Evolutionary conservation across 2,329 filamentous ascomycete genomes (phyloP), one percentile per base, ranked within the genome.

Genomic region (Leptographium wingfieldii): DNA sequence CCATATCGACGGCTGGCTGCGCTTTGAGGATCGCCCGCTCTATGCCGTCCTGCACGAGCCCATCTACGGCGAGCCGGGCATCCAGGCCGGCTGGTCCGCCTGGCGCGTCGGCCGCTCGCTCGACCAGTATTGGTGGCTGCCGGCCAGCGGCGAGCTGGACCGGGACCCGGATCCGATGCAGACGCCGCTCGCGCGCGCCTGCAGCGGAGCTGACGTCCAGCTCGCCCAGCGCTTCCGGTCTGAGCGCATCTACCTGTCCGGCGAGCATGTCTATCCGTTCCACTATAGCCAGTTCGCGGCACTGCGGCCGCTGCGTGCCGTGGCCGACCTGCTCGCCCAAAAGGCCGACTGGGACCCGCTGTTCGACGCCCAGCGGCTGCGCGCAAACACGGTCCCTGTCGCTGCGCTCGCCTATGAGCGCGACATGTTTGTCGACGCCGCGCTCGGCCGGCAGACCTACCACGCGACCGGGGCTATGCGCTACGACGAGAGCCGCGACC

Each of bases 41-140:
- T 68, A 67, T 48, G 64, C 62, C 9, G 11, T 67, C 10, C 53
- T 67, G 31, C 62, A 65, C 46, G 67, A 68, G 64, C 33, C 63
- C 29, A 63, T 65, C 55, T 68, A 67, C 58, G 56, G 55, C 33
- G 59, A 62, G 4, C n/a, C 5, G 2, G 59, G 51, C 6, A 2
- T 35, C 3, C 19, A 19, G 6, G 38, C 64, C 5, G 7, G 56
- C n/a, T 67, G 66, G 65, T 53, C 64, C 0, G 65, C 65, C 29
- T 14, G 55, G n/a, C 49, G 53, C 7, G 55, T 64, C 1, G 62
- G 60, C 29, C 16, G 25, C 5, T 10, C 19, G 2, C 33, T 56
- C 11, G 12, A 10, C 0, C 19, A 62, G 16, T 66, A 60, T 55
- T 59, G 57, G 62, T 65, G 64, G 64, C 62, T 67, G 16, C 40